phyloP scores from a whole-genome alignment of 75 land plant genomes.

The Sequoia sempervirens region DNA sequence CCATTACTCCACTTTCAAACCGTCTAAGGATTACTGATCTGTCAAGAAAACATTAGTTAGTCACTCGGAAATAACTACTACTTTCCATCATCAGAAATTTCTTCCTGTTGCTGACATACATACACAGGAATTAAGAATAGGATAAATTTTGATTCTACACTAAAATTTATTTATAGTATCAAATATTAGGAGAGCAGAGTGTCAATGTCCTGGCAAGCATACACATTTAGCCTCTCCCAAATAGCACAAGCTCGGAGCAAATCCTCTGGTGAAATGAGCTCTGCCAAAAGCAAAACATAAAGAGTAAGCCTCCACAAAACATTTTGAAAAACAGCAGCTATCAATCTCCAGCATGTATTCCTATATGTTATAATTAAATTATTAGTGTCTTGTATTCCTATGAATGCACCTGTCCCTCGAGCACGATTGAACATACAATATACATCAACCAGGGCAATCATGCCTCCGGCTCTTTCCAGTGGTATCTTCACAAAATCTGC shows the following conservation, averaged over 20 bases:
- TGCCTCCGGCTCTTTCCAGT: conserved; percentile 86
- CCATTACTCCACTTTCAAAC: conserved; percentile 96
- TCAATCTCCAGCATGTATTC: neutral
- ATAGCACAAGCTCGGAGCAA: conserved; percentile 86
- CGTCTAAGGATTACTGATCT: conserved; percentile 85
- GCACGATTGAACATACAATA: conserved; percentile 98
- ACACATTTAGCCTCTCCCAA: conserved; percentile 94
- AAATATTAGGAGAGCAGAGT: neutral
- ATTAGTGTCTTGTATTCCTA: neutral
- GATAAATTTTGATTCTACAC: conserved; percentile 6
- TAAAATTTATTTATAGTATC: neutral
- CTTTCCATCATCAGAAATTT: neutral
- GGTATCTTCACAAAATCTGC: conserved; percentile 94
- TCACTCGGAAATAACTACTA: neutral
- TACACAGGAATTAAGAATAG: neutral
- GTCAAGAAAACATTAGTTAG: conserved; percentile 10
- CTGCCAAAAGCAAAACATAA: conserved; percentile 31
- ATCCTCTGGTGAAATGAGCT: conserved; percentile 99
- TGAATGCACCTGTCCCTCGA: conserved; percentile 78
- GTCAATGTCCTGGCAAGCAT: conserved; percentile 15
- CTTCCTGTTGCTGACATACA: neutral
- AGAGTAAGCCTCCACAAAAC: neutral
- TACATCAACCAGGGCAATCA: conserved; percentile 82
- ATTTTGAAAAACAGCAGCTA: neutral
- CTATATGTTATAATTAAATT: neutral